Base-by-base conservation (phyloP, 495 filamentous ascomycete species). In the Friedmanniomyces simplex region DNA sequence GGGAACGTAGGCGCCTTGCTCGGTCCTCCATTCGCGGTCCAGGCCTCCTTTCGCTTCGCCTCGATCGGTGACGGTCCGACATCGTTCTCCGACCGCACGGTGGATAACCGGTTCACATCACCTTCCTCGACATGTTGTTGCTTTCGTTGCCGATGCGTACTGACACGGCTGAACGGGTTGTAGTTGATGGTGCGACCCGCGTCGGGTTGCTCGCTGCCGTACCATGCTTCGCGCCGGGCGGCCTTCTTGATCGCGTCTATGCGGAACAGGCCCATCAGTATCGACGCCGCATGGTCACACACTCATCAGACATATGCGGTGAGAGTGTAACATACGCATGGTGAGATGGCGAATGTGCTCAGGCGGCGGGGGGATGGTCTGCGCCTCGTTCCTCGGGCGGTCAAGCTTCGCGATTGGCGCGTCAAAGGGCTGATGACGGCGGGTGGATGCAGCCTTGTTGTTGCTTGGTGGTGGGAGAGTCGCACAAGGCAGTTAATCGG, bases 221-320 rank as follows among this genome's bases (percentile, higher is more conserved):
- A 63, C 60, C 60, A 63, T 30, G 60, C 60, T 14, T 48, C 39
- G 7, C 51, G 26, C 8, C 56, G 55, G 5, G 60, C 60, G 20
- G 47, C 50, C 36, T 55, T 58, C 26, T 63, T 63, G 55, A 63
- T 55, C 3, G 60, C 53, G 51, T 63, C 55, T 61, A 53, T 25
- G 7, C 56, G 56, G 25, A 58, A 53, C 13, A 53, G 25, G 18
- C 30, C 54, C 43, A 49, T 56, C 25, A 56, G 54, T 37, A 48
- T 34, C 39, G 39, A 6, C 39, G 18, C 39, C 39, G 39, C 39
- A 43, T 43, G 39, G 39, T 50, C 4, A 16, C 18, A 21, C 14
- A 24, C 22, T 50, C 4, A 25, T n/a, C n/a, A n/a, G 4, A 21
- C 26, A 12, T 18, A 50, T 50, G 18, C 18, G n/a, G 26, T 21